These are phyloP conservation scores for Botrytis aclada DNA, from an alignment of 2,329 filamentous ascomycete genomes.

Conservation along the genomic window DNA sequence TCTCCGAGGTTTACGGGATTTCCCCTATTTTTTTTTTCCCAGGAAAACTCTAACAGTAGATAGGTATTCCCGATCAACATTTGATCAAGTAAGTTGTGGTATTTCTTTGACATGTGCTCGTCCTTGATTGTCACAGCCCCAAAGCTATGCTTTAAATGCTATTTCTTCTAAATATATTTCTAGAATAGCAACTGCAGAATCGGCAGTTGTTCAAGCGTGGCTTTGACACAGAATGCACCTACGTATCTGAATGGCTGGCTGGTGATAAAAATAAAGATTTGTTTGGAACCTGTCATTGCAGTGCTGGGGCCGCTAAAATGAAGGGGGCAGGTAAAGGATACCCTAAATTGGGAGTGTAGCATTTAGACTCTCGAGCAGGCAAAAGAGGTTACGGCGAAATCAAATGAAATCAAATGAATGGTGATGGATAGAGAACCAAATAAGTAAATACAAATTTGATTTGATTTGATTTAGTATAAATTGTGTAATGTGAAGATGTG, in stretches of 20 bases:
- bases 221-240: not conserved
- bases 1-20: slow-evolving; percentile 1
- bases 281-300: not conserved
- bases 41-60: not conserved
- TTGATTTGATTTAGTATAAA: not conserved
- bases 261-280: slow-evolving; percentile 9
- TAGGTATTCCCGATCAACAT: not conserved
- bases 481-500: not conserved
- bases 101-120: slow-evolving; percentile 2
- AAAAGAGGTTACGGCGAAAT: not conserved
- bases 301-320: not conserved
- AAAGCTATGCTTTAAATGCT: not conserved
- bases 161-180: not conserved
- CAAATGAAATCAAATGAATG: not conserved
- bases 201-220: slow-evolving; percentile 10
- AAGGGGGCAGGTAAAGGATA: not conserved
- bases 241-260: not conserved
- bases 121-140: slow-evolving; percentile 3
- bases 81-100: not conserved
- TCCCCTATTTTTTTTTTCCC: not conserved
- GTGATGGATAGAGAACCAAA: not conserved
- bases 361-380: not conserved
- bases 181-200: not conserved
- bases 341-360: not conserved
- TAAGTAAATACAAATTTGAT: too few relatives aligned